Conservation (phyloP, 345 rosid species). For the Eucalyptus globulus region DNA sequence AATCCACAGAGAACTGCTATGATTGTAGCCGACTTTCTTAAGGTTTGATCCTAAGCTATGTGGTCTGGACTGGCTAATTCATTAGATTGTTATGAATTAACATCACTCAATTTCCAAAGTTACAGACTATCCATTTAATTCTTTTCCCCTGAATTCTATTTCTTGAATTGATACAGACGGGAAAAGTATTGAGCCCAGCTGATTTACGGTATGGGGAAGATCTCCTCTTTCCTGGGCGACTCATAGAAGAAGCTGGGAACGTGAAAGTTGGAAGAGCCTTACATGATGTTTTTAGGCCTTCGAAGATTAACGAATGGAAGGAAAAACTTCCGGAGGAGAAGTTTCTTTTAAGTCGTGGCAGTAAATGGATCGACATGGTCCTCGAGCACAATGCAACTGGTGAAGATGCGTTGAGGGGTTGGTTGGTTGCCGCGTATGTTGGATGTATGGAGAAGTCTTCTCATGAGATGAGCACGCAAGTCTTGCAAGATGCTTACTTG, state of each 20-base stretch:
- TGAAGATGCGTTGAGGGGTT: constrained; percentile 91
- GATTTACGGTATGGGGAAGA: constrained; percentile 72
- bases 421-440: constrained; percentile 84
- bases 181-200: constrained; percentile 72
- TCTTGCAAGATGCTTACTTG: constrained; percentile 49
- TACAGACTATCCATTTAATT: background rate
- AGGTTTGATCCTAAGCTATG: constrained; percentile 26
- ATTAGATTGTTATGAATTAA: background rate
- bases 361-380: constrained; percentile 57
- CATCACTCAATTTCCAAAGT: background rate
- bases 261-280: constrained; percentile 73
- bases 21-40: constrained; percentile 71
- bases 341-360: constrained; percentile 44
- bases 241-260: constrained; percentile 70
- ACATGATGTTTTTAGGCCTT: constrained; percentile 61
- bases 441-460: constrained; percentile 22
- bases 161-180: constrained; percentile 26
- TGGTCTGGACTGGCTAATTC: background rate
- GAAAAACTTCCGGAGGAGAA: constrained; percentile 61
- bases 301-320: constrained; percentile 41
- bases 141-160: background rate
- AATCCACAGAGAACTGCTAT: constrained; percentile 92
- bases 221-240: constrained; percentile 68
- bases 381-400: constrained; percentile 72
- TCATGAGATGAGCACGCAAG: constrained; percentile 3